Evolutionary conservation across 192 early-diverging fungal species (phyloP).

Genomic region (Pilobolus umbonatus): DNA sequence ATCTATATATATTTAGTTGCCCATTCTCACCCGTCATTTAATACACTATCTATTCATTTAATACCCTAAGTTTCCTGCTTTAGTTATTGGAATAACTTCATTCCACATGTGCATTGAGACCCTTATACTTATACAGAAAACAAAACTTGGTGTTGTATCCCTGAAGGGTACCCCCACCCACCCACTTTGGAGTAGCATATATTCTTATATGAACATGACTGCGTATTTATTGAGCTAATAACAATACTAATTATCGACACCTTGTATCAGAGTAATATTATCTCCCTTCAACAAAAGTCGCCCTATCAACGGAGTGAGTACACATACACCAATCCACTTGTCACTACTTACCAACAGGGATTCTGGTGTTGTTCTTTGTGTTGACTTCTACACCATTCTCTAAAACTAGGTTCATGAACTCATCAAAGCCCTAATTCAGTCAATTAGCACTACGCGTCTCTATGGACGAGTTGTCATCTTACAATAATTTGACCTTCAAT

Average conservation of each 20-base stretch:
- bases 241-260: slow-evolving; percentile 26
- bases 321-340: background rate
- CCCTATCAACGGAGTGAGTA: slow-evolving; percentile 34
- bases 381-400: slow-evolving; percentile 85
- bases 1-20: too few species aligned
- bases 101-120: too few species aligned
- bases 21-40: too few species aligned
- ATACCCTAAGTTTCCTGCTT: too few species aligned
- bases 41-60: too few species aligned
- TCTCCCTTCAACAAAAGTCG: slow-evolving; percentile 96
- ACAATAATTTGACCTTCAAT: slow-evolving; percentile 95
- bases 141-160: too few species aligned
- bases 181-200: too few species aligned
- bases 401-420: slow-evolving; percentile 96
- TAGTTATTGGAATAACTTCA: too few species aligned
- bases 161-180: too few species aligned
- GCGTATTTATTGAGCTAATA: too few species aligned
- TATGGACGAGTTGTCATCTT: slow-evolving; percentile 16
- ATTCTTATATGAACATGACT: too few species aligned
- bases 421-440: slow-evolving; percentile 86
- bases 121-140: too few species aligned
- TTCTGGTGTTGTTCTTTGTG: slow-evolving; percentile 71
- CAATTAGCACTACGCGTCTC: background rate
- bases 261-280: slow-evolving; percentile 88
- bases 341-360: slow-evolving; percentile 55